phyloP scores from a whole-genome alignment of 2,329 filamentous ascomycete genomes.

The Penicillium decumbens region DNA sequence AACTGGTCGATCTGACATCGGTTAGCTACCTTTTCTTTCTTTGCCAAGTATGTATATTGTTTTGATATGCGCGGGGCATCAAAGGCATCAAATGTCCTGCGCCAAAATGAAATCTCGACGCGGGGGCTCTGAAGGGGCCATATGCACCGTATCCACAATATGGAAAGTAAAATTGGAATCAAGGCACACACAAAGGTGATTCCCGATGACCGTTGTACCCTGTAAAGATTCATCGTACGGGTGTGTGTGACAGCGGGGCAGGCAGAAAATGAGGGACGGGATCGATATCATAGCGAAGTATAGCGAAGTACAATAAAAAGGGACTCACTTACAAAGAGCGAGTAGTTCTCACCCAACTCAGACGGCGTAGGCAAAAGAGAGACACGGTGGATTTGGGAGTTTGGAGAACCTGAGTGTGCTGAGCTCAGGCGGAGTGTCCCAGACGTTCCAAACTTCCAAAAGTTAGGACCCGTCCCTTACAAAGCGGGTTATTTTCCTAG shows the following conservation, averaged over 20 bases:
- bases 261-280: slow-evolving; percentile 11
- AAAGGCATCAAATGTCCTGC: too few relatives aligned
- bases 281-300: slow-evolving; percentile 4
- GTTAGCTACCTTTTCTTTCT: slow-evolving; percentile 15
- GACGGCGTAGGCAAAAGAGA: slow-evolving; percentile 22
- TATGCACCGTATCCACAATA: slow-evolving; percentile 15
- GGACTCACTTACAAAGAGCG: slow-evolving; percentile 29
- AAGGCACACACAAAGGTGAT: neutral
- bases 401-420: slow-evolving; percentile 13
- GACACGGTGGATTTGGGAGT: slow-evolving; percentile 27
- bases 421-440: slow-evolving; percentile 23
- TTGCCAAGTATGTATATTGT: neutral
- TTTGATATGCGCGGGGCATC: neutral
- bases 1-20: slow-evolving; percentile 18
- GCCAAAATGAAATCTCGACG: neutral
- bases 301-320: slow-evolving; percentile 1
- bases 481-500: slow-evolving; percentile 15
- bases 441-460: neutral
- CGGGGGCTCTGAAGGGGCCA: neutral
- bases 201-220: neutral
- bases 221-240: slow-evolving; percentile 7
- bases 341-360: slow-evolving; percentile 27
- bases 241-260: slow-evolving; percentile 19
- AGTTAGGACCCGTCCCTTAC: slow-evolving; percentile 24
- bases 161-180: slow-evolving; percentile 2